phyloP scores from a whole-genome alignment of 2,329 filamentous ascomycete species.

The Xylaria sp. region DNA sequence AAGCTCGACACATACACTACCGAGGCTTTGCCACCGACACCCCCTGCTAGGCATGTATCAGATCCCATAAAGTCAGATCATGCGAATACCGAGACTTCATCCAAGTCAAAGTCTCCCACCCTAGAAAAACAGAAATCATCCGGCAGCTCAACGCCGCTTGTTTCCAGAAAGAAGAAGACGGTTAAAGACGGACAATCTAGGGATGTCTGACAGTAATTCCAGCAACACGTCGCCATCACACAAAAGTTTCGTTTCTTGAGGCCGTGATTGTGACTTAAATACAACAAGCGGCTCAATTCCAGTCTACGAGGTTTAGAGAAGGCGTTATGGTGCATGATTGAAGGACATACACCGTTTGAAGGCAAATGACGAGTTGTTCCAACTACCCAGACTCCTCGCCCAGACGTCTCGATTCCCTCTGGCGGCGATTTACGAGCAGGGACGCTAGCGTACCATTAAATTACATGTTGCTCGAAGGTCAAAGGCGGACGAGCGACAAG shows the following conservation, averaged over 20 bases:
- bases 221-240: constrained; percentile 51
- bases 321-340: constrained; percentile 44
- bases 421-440: constrained; percentile 22
- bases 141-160: constrained; percentile 39
- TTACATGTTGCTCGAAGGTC: neutral
- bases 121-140: constrained; percentile 35
- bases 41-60: constrained; percentile 36
- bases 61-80: constrained; percentile 35
- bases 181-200: constrained; percentile 35
- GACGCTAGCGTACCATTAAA: neutral
- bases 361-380: constrained; percentile 52
- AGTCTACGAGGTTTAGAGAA: constrained; percentile 56
- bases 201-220: constrained; percentile 46
- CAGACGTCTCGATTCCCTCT: constrained; percentile 41
- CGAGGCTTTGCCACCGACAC: constrained; percentile 48
- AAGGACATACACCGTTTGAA: constrained; percentile 2
- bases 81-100: constrained; percentile 29
- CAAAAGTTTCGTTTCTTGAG: constrained; percentile 40
- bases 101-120: constrained; percentile 38
- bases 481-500: neutral
- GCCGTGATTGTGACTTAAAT: neutral
- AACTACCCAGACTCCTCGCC: constrained; percentile 51
- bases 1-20: constrained; percentile 74
- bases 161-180: constrained; percentile 43
- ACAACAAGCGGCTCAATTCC: constrained; percentile 39